Evolutionary conservation across 352 stramenopile genomes (phyloP), one percentile per base, ranked within the genome.

Genomic region (Pythium brachiatum): DNA sequence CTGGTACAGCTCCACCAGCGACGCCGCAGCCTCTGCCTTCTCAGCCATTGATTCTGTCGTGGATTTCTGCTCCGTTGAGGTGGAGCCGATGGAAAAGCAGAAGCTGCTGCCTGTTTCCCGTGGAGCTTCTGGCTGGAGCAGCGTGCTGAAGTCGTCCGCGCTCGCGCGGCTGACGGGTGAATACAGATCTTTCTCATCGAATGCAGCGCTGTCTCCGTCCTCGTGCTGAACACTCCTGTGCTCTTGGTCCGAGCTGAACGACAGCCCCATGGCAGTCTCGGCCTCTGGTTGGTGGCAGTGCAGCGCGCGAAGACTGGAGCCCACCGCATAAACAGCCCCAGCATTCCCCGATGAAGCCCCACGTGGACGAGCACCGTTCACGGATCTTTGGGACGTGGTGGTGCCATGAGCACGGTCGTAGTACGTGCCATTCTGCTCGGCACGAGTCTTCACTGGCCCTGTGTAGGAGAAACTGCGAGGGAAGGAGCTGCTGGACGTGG

Each of bases 1-100:
- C 62, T 89, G 76, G 63, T 89, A 89, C 13, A 89, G 57, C 55
- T 75, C 73, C 54, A 85, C 41, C 20, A 13, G 41, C 8, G n/a
- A 3, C 18, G 8, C 7, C 4, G 41, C 3, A 11, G 20, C 12
- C 41, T 48, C 41, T 18, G 20, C 2, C 20, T 48, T 26, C 6
- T 27, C 20, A 18, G 20, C 41, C 20, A 27, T 21, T 9, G 29
- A 34, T 34, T 5, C 29, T 34, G 29, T 11, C 7, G 18, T 48
- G 6, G 41, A 21, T 16, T 2, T 20, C 3, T 9, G 41, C 41
- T 48, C 41, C 2, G 41, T 48, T 8, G 41, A 48, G 7, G 18
- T 27, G n/a, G 41, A 48, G n/a, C 41, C 41, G 20, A 48, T 27
- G n/a, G 41, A 27, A 11, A 48, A 48, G 41, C 41, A 48, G 41